Evolutionary conservation across 2,329 filamentous ascomycete species (phyloP).

Genomic region (Monilinia vaccinii-corymbosi): DNA sequence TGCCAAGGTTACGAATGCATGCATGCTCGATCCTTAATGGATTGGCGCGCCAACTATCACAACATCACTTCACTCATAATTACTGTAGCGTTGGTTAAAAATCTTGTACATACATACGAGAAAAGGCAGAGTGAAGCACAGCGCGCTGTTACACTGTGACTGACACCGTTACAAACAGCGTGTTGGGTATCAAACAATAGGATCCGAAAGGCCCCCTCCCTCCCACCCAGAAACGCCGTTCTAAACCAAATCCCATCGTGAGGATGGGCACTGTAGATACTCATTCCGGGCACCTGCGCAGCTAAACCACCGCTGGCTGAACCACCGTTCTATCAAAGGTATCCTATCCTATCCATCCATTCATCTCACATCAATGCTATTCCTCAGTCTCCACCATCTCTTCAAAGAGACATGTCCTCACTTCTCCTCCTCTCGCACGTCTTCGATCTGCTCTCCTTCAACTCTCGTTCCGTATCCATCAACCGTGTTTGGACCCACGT

Average conservation of each 20-base stretch:
- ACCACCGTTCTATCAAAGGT: neutral
- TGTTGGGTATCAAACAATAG: constrained; percentile 10
- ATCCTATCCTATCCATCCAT: too few relatives aligned
- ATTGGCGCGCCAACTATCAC: neutral
- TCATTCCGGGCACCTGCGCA: neutral
- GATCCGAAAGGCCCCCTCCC: neutral
- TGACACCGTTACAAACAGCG: neutral
- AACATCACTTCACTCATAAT: neutral
- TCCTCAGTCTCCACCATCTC: neutral
- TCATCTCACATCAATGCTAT: neutral
- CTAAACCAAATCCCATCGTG: neutral
- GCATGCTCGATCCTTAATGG: neutral
- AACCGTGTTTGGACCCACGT: constrained; percentile 42
- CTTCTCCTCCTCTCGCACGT: constrained; percentile 21
- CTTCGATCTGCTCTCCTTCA: constrained; percentile 22
- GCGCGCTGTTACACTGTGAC: neutral
- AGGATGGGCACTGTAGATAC: neutral
- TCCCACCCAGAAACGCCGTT: neutral
- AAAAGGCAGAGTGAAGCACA: constrained; percentile 1
- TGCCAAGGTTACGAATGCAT: neutral
- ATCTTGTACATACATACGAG: neutral
- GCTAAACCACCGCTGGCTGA: neutral
- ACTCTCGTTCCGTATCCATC: constrained; percentile 44
- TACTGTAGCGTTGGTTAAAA: neutral
- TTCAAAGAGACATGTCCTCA: constrained; percentile 10